phyloP scores from a whole-genome alignment of 768 basidiomycete species.

The Infundibulicybe gibba region DNA sequence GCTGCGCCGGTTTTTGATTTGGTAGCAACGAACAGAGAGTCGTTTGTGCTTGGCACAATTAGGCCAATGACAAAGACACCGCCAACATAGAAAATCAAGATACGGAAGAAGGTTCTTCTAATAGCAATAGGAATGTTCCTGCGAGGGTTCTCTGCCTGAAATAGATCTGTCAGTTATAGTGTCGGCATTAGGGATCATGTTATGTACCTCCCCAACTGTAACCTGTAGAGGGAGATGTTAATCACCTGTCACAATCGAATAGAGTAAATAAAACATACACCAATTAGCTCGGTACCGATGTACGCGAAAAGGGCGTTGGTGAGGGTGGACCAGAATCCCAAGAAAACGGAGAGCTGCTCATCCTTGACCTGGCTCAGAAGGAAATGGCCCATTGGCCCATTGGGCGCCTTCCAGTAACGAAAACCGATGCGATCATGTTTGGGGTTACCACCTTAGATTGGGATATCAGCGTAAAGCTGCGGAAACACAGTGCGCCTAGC shows the following conservation, averaged over 20 bases:
- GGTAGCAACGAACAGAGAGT: conserved; percentile 17
- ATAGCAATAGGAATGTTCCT: conserved; percentile 64
- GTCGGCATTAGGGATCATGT: too few species aligned
- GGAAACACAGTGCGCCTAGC: too few species aligned
- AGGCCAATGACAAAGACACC: conserved; percentile 63
- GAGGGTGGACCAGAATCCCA: conserved; percentile 38
- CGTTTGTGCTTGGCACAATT: conserved; percentile 61
- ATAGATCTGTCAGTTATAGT: too few species aligned
- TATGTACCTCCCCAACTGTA: too few species aligned
- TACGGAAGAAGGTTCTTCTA: conserved; percentile 44
- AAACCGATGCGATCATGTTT: conserved; percentile 39
- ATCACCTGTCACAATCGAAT: too few species aligned
- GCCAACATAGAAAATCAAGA: conserved; percentile 41
- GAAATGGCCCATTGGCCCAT: neutral
- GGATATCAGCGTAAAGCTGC: too few species aligned
- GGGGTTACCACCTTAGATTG: conserved; percentile 35
- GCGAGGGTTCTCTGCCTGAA: conserved; percentile 47
- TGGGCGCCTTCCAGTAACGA: conserved; percentile 40
- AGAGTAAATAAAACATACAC: too few species aligned
- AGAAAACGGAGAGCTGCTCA: conserved; percentile 33
- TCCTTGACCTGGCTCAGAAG: conserved; percentile 18
- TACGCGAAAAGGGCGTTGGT: conserved; percentile 57
- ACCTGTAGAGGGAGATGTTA: too few species aligned
- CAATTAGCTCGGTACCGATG: conserved; percentile 1
- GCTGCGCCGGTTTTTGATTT: conserved; percentile 30